Conservation (phyloP, 73 alveolate species). For the Symbiodinium pilosum region DNA sequence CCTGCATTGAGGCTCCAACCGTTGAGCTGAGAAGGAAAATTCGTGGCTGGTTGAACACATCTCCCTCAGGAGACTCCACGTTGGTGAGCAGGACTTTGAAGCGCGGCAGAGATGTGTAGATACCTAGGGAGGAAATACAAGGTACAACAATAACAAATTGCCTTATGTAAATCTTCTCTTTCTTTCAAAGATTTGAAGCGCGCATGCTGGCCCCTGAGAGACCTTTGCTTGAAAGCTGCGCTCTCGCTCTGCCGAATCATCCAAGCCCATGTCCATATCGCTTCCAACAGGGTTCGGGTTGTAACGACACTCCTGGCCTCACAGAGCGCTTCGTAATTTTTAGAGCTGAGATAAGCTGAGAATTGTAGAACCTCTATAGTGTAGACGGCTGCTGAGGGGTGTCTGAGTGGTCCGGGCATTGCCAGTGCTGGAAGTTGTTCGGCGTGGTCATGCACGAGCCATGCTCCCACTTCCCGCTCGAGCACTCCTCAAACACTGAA, state of each 20-base stretch:
- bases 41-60: conserved; percentile 77
- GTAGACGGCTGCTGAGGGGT: too few species aligned
- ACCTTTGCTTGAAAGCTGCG: background rate
- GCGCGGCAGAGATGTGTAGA: conserved; percentile 63
- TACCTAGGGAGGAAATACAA: conserved; percentile 12
- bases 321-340: background rate
- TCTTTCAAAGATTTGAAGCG: background rate
- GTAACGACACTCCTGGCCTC: conserved; percentile 71
- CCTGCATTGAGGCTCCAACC: background rate
- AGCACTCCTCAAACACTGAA: conserved; percentile 21
- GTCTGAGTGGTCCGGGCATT: background rate
- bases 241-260: conserved; percentile 18
- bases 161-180: background rate
- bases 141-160: background rate
- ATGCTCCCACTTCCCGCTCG: background rate
- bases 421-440: conserved; percentile 73
- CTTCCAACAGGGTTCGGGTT: conserved; percentile 92
- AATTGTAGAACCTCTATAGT: too few species aligned
- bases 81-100: conserved; percentile 27
- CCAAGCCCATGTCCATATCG: conserved; percentile 69
- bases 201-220: background rate
- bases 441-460: conserved; percentile 85
- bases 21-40: conserved; percentile 62
- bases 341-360: background rate
- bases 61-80: conserved; percentile 59